phyloP scores from a whole-genome alignment of 1,284 basidiomycete species.

The Trichosporon inkin region DNA sequence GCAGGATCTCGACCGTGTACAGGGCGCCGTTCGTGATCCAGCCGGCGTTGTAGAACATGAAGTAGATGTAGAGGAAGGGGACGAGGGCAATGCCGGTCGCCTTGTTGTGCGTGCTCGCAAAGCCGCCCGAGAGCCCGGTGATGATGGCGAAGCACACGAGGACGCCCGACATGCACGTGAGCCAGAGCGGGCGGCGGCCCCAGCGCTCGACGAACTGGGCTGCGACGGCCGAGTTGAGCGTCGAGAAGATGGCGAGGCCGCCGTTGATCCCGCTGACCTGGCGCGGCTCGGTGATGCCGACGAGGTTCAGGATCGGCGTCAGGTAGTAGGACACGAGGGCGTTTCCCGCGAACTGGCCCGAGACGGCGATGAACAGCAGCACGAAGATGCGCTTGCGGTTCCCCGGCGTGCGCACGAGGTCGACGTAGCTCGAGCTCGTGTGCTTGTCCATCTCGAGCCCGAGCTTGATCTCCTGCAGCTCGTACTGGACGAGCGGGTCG shows the following conservation, averaged over 20 bases:
- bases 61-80: slow-evolving; percentile 66
- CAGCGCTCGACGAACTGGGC: slow-evolving; percentile 31
- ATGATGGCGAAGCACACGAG: slow-evolving; percentile 61
- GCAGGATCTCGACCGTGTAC: slow-evolving; percentile 34
- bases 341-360: slow-evolving; percentile 61
- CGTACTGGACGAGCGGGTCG: slow-evolving; percentile 24
- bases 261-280: slow-evolving; percentile 67
- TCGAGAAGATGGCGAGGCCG: slow-evolving; percentile 53
- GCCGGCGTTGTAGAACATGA: slow-evolving; percentile 56
- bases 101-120: slow-evolving; percentile 44
- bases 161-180: slow-evolving; percentile 58
- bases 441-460: slow-evolving; percentile 4
- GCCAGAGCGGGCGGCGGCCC: slow-evolving; percentile 38
- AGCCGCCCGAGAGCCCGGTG: slow-evolving; percentile 58
- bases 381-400: slow-evolving; percentile 53
- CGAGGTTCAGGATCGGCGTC: slow-evolving; percentile 62
- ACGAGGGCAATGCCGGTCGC: slow-evolving; percentile 52
- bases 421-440: slow-evolving; percentile 8
- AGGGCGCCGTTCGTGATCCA: slow-evolving; percentile 20
- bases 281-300: slow-evolving; percentile 62
- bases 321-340: slow-evolving; percentile 66
- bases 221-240: slow-evolving; percentile 31
- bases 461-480: slow-evolving; percentile 49
- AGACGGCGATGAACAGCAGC: slow-evolving; percentile 54
- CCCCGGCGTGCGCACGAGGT: slow-evolving; percentile 40